Percentiles rank a stretch among this genome's conserved stretches.
phyloP scores from a whole-genome alignment of 164 flowering plant genomes.

The grape (Vitis vinifera) region ASM3070453v1 NC_081810.1:915501-916000 shows the following conservation, averaged over 20 bases:
- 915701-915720: conserved; percentile 90
- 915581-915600: not conserved
- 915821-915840: conserved; percentile 69
- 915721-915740: conserved; percentile 82
- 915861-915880: too few relatives aligned
- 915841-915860: too few relatives aligned
- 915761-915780: conserved; percentile 84
- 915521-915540: not conserved
- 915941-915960: too few relatives aligned
- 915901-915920: not conserved
- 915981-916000: too few relatives aligned
- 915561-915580: not conserved
- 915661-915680: too few relatives aligned
- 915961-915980: too few relatives aligned
- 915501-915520: not conserved
- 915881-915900: not conserved
- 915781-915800: conserved; percentile 86
- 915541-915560: not conserved
- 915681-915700: conserved; percentile 6
- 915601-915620: not conserved
- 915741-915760: conserved; percentile 79
- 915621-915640: not conserved
- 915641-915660: not conserved
- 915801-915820: conserved; percentile 87
- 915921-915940: not conserved